Base-by-base conservation (phyloP, 2,329 filamentous ascomycete species). In the Tolypocladium sp. region DNA sequence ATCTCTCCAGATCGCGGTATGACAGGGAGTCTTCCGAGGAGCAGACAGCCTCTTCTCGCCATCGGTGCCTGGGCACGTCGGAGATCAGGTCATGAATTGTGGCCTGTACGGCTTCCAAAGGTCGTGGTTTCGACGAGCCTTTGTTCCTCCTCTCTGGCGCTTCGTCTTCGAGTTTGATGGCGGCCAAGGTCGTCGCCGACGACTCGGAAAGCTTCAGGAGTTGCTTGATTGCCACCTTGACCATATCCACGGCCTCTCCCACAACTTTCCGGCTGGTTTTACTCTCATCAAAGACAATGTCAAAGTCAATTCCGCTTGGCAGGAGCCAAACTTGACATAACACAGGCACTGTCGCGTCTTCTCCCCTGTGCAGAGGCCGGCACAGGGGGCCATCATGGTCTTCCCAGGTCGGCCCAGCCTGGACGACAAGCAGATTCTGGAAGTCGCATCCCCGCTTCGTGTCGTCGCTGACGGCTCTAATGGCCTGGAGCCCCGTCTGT, bases 401-500 rank as follows among this genome's bases (percentile, higher is more conserved):
- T 20, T 30, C 44, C 56, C 56, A 57, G 4, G 49, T n/a, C 9
- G 56, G 22, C 2, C 35, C 44, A 3, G 44, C 30, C 35, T 57
- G 56, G 13, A 57, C 33, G 4, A 57, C 56, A 7, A 57, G 56
- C 33, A 57, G 7, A n/a, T 57, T 57, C 41, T 57, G 56, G 35
- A 57, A 57, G 35, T 57, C 44, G 44, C 56, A 57, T 20, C 30
- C 56, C n/a, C 56, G 20, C 35, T 35, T 46, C 4, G 55, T 46
- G 35, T 57, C 30, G 15, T 57, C 56, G 35, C 10, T 57, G 20
- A 57, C 33, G 22, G 33, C 22, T 25, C 44, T 37, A 12, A 57
- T 41, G 13, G 41, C n/a, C 35, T 57, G 37, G 2, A 60, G 57
- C 3, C 57, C 59, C 7, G 57, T 55, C 53, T 60, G 59, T 54